Evolutionary conservation across 371 early-diverging fungal species (phyloP), one percentile per base, ranked within the genome.

Genomic region (Mortierella sp.): DNA sequence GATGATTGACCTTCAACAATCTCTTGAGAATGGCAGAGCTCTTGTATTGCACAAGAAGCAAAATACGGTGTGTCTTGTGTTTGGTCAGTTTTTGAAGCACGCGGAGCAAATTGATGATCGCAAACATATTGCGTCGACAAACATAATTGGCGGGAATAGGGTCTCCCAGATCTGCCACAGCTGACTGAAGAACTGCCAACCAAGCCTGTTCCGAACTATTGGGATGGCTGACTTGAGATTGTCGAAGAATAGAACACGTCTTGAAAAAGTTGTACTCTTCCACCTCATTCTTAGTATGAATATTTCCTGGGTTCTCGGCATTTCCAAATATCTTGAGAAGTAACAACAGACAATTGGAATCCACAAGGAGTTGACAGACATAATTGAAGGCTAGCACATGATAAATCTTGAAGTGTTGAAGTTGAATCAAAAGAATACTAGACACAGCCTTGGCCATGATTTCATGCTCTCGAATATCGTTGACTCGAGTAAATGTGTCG

Each of bases 41-140:
- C 75, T 94, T 96, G 86, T 93, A 94, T 66, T 94, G 94, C 4
- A 96, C 93, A 18, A 96, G 69, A 1, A 94, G 82, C 62, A 93
- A 65, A 45, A 95, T 85, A 16, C 96, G 89, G 62, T 94, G 92
- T 1, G 87, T 83, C 66, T 95, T 94, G 62, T 85, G 75, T 72
- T 94, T 95, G 2, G 94, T 92, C 46, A 96, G 61, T 84, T 93
- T 94, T 77, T 96, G 94, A 29, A 95, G 81, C 18, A 95, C 87
- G 19, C 93, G 85, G 18, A 95, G 79, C 56, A 95, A 84, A 68
- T 92, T 89, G 75, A 93, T 93, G 11, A 92, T 81, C 50, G 92
- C 90, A 68, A 85, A 91, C 82, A 96, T 86, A 69, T 92, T 93
- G n/a, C 93, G 66, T 43, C 86, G 73, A 55, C 84, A 79, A 28